These are phyloP conservation scores for Aspergillus viridinutans DNA, from an alignment of 2,329 filamentous ascomycete species.

Conservation along the genomic window DNA sequence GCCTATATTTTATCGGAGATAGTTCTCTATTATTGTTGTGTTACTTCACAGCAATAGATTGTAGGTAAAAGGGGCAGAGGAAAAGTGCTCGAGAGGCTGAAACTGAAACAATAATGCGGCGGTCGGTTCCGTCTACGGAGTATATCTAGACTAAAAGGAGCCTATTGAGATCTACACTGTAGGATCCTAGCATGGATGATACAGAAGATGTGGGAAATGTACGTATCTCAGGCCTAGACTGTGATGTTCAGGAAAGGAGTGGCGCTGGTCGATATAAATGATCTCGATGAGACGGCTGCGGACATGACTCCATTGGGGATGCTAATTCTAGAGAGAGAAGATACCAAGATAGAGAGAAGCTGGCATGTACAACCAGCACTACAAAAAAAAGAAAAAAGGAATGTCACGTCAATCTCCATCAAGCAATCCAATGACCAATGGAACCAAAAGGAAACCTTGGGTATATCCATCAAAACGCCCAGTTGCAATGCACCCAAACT, in stretches of 20 bases:
- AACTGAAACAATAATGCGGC: not conserved
- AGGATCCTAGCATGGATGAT: no score
- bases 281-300: not conserved
- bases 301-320: not conserved
- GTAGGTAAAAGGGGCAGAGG: not conserved
- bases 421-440: not conserved
- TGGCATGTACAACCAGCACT: not conserved
- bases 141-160: no score
- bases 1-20: no score
- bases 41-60: not conserved
- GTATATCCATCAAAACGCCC: conserved; percentile 13
- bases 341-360: not conserved
- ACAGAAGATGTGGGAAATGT: no score
- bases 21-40: not conserved
- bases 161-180: no score
- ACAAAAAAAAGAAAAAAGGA: not conserved
- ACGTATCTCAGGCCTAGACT: no score
- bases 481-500: conserved; percentile 13
- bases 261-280: not conserved
- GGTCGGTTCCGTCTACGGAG: not conserved
- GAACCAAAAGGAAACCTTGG: not conserved
- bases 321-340: not conserved
- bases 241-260: not conserved
- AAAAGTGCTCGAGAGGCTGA: not conserved
- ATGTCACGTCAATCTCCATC: not conserved